Percentiles rank a stretch among this genome's conserved stretches.
Evolutionary conservation across 2,329 filamentous ascomycete genomes (phyloP).

Genomic region (Nothomitra cinnamomea): DNA sequence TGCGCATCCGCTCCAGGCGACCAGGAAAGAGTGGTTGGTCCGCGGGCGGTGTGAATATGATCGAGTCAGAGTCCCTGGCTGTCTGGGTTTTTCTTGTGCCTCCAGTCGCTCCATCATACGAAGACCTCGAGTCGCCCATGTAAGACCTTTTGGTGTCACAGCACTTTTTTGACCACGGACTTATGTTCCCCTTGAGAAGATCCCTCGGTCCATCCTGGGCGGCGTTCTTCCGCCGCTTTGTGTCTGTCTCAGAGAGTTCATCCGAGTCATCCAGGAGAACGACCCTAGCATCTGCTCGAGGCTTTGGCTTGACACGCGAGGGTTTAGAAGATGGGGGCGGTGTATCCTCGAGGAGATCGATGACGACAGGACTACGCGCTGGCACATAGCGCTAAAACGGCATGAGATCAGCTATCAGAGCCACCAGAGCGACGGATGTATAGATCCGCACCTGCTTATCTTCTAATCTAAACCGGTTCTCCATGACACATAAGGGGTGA

Average conservation of each 20-base stretch:
- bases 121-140: background rate
- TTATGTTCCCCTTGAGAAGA: conserved; percentile 10
- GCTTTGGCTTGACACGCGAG: background rate
- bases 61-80: conserved; percentile 22
- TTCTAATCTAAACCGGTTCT: background rate
- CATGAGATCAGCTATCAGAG: background rate
- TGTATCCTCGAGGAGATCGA: conserved; percentile 1
- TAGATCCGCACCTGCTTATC: background rate
- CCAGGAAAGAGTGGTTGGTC: background rate
- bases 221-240: background rate
- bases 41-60: conserved; percentile 23
- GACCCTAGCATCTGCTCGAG: background rate
- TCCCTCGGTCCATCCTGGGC: background rate
- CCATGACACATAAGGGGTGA: background rate
- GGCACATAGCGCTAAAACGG: background rate
- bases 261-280: background rate
- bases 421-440: background rate
- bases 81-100: background rate
- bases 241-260: background rate
- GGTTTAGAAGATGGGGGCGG: background rate
- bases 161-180: background rate
- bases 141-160: background rate
- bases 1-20: background rate
- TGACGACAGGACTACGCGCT: background rate
- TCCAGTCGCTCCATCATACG: background rate